These are phyloP conservation scores for Psilocybe sp. DNA, from an alignment of 768 basidiomycete genomes.

Conservation along the genomic window DNA sequence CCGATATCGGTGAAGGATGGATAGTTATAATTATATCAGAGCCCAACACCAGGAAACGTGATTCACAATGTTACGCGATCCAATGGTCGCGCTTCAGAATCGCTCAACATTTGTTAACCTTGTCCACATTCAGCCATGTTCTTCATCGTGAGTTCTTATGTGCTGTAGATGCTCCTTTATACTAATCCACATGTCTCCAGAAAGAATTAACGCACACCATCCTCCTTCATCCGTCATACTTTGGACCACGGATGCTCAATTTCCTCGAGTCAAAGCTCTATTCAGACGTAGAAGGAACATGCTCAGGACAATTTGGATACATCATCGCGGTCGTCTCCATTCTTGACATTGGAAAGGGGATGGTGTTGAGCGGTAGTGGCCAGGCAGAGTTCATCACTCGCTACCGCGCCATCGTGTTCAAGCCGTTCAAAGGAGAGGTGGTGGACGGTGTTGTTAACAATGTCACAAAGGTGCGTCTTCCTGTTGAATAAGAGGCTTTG, in stretches of 20 bases:
- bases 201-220: slow-evolving; percentile 98
- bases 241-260: slow-evolving; percentile 92
- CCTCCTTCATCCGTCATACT: slow-evolving; percentile 96
- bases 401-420: slow-evolving; percentile 97
- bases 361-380: slow-evolving; percentile 87
- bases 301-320: slow-evolving; percentile 92
- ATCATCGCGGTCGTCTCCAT: slow-evolving; percentile 92
- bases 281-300: slow-evolving; percentile 95
- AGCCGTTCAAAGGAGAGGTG: slow-evolving; percentile 99
- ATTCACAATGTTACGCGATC: too few relatives aligned
- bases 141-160: slow-evolving; percentile 57
- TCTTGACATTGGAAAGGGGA: slow-evolving; percentile 88
- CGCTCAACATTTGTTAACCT: not conserved
- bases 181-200: slow-evolving; percentile 36
- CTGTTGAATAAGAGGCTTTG: not conserved
- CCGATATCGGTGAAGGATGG: slow-evolving; percentile 25
- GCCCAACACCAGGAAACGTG: not conserved
- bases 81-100: too few relatives aligned
- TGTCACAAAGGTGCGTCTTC: slow-evolving; percentile 82
- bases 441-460: slow-evolving; percentile 95
- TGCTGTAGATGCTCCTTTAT: not conserved
- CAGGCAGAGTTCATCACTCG: slow-evolving; percentile 95
- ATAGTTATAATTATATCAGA: not conserved
- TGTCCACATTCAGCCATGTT: slow-evolving; percentile 44
- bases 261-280: slow-evolving; percentile 93